Evolutionary conservation across 441 rosid species (phyloP).

Genomic region (Populus hybrid): DNA sequence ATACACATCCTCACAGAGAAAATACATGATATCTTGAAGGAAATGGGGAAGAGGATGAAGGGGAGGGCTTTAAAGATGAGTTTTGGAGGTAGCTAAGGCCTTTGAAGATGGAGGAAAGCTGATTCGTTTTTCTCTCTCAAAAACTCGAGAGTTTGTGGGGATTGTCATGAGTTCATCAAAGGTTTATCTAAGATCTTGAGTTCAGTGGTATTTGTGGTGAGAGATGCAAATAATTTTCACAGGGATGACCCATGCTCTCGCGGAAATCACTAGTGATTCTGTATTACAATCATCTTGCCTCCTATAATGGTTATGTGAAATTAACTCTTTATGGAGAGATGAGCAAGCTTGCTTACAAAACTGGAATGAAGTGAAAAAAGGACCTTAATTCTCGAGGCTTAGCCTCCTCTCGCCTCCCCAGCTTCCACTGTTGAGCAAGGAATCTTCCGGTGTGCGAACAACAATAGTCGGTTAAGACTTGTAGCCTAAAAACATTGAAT

Average conservation of each 20-base stretch:
- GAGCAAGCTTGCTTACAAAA: too few relatives aligned
- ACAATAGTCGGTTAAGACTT: too few relatives aligned
- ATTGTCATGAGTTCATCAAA: slow-evolving; percentile 76
- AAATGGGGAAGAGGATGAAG: slow-evolving; percentile 65
- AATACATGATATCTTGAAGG: slow-evolving; percentile 49
- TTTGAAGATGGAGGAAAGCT: slow-evolving; percentile 43
- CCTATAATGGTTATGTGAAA: too few relatives aligned
- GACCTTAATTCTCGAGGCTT: too few relatives aligned
- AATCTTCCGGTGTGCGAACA: too few relatives aligned
- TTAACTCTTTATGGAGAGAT: too few relatives aligned
- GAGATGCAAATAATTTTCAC: slow-evolving; percentile 89
- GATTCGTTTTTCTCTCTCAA: slow-evolving; percentile 58
- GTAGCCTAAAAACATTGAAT: too few relatives aligned
- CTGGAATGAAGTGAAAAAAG: too few relatives aligned
- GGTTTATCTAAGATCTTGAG: slow-evolving; percentile 59
- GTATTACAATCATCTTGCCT: too few relatives aligned
- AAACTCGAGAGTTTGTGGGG: slow-evolving; percentile 74
- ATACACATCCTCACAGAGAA: slow-evolving; percentile 44
- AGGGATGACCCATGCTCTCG: slow-evolving; percentile 68
- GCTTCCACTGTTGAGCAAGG: too few relatives aligned
- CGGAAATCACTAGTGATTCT: slow-evolving; percentile 60
- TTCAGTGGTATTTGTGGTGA: slow-evolving; percentile 45
- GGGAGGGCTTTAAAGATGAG: not conserved
- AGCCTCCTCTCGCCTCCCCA: too few relatives aligned
- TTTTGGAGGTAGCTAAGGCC: slow-evolving; percentile 25